Conservation (phyloP, 2,329 filamentous ascomycete genomes). For the Botrytis elliptica region DNA sequence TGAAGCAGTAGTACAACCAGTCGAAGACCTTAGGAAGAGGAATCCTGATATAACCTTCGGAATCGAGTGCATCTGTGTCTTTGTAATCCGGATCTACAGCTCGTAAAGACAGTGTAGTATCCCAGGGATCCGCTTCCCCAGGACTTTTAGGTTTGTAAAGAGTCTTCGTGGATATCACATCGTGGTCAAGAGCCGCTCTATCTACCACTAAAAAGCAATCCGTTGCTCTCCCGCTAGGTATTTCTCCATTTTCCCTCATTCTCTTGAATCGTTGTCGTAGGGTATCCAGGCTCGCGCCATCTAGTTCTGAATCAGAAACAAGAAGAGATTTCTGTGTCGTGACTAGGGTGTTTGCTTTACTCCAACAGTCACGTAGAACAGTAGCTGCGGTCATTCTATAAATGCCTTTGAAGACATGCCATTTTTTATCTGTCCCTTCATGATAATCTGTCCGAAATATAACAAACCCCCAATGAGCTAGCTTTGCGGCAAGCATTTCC, state of each 20-base stretch:
- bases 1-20: constrained; percentile 17
- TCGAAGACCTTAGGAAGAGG: constrained; percentile 21
- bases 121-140: not conserved
- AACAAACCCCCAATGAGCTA: not conserved
- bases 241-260: not conserved
- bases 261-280: not conserved
- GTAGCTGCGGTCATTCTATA: not conserved
- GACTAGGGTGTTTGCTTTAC: too few species aligned
- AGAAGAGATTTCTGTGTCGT: not conserved
- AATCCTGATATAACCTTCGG: constrained; percentile 1
- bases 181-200: not conserved
- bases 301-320: not conserved
- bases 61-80: too few species aligned
- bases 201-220: not conserved
- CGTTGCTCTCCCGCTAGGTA: not conserved
- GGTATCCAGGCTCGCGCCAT: too few species aligned
- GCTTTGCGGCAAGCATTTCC: not conserved
- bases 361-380: not conserved
- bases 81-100: constrained; percentile 4
- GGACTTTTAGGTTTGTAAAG: not conserved
- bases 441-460: not conserved
- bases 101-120: not conserved
- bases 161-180: not conserved
- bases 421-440: not conserved
- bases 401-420: not conserved